A percentile compares a stretch with the other conserved stretches of the same genome.
These are phyloP conservation scores for Sugiyamaella americana DNA, from an alignment of 805 yeast genomes.

Conservation along the genomic window DNA sequence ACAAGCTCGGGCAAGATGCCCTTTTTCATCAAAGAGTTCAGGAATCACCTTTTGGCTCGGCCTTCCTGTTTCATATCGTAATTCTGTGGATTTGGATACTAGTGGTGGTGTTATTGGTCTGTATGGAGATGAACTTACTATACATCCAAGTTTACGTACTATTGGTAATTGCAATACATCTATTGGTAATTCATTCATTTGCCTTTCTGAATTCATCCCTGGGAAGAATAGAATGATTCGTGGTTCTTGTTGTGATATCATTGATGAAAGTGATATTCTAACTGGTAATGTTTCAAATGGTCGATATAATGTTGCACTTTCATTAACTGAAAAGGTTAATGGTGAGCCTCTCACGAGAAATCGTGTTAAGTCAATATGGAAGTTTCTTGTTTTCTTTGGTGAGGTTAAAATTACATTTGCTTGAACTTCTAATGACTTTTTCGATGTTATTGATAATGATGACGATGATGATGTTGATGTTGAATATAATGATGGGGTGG, in stretches of 20 bases:
- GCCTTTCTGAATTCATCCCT: neutral
- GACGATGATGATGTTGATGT: neutral
- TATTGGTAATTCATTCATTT: neutral
- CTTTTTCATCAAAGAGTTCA: constrained; percentile 19
- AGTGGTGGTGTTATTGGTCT: neutral
- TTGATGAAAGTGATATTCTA: neutral
- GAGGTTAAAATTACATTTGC: neutral
- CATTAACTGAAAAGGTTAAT: neutral
- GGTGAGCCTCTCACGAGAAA: constrained; percentile 3
- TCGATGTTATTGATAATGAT: neutral
- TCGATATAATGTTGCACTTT: constrained; percentile 1
- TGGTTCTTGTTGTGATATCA: neutral
- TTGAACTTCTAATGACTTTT: neutral
- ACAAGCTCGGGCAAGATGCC: constrained; percentile 27
- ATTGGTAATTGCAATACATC: neutral
- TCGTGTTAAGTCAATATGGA: constrained; percentile 1
- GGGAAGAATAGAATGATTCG: neutral
- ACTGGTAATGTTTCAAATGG: neutral
- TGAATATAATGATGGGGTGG: neutral
- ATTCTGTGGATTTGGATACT: neutral
- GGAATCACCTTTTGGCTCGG: neutral
- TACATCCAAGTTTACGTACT: neutral
- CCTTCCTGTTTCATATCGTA: neutral
- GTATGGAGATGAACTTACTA: neutral
- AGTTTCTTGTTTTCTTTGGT: constrained; percentile 2